Evolutionary conservation across 768 basidiomycete species (phyloP).

Genomic region (Symmetrospora coprosmae): DNA sequence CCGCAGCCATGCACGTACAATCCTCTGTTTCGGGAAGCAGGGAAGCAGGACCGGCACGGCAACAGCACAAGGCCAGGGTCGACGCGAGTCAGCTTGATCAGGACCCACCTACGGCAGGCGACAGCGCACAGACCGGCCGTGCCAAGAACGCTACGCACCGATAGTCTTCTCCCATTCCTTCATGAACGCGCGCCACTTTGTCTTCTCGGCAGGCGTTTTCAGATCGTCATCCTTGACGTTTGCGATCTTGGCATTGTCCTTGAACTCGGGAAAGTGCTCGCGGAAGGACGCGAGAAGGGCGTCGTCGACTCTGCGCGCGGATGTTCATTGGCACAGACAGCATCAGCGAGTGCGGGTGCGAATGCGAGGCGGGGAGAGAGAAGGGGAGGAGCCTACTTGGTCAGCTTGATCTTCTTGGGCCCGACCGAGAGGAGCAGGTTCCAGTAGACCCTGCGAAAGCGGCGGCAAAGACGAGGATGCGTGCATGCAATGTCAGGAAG

Average conservation of each 20-base stretch:
- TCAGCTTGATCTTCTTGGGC: conserved; percentile 6
- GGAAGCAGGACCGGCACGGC: background rate
- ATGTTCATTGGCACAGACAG: background rate
- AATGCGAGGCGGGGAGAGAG: no score
- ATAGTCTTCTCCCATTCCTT: conserved; percentile 44
- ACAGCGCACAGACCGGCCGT: background rate
- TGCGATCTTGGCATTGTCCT: conserved; percentile 40
- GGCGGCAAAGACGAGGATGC: no score
- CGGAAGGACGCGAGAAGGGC: conserved; percentile 71
- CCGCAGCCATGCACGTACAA: no score
- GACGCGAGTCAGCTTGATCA: no score
- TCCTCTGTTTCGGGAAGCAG: no score
- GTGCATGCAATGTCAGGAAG: no score
- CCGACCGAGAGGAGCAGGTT: conserved; percentile 5
- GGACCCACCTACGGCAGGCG: no score
- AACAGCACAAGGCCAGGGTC: background rate
- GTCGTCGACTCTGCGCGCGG: conserved; percentile 56
- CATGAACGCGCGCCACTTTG: conserved; percentile 79
- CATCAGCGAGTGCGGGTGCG: background rate
- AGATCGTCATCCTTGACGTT: conserved; percentile 66
- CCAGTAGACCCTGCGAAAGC: conserved; percentile 14
- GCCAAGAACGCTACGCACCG: conserved; percentile 2
- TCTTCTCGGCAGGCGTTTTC: conserved; percentile 77
- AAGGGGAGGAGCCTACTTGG: no score
- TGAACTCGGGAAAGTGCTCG: conserved; percentile 64